Evolutionary conservation across 768 basidiomycete genomes (phyloP).

Genomic region (Naganishia friedmannii): DNA sequence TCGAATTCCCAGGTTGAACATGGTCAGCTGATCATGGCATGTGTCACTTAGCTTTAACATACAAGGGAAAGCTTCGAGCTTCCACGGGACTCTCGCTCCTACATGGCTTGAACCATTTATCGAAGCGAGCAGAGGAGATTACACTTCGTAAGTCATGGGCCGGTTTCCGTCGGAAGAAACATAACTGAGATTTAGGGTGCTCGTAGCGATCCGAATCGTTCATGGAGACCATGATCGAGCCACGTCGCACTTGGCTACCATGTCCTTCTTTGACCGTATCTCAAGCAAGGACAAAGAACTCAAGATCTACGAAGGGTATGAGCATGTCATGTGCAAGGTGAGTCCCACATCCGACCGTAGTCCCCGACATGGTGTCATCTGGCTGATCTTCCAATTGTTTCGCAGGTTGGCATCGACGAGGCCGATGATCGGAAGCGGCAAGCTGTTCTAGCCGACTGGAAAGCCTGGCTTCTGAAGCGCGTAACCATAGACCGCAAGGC

Average conservation of each 20-base stretch:
- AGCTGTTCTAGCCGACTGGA: constrained; percentile 50
- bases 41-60: constrained; percentile 44
- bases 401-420: constrained; percentile 46
- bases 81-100: constrained; percentile 51
- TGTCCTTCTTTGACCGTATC: constrained; percentile 46
- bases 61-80: constrained; percentile 51
- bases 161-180: not conserved
- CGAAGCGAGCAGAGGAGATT: constrained; percentile 44
- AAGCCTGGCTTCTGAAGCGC: constrained; percentile 48
- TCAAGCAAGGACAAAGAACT: constrained; percentile 50
- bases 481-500: constrained; percentile 14
- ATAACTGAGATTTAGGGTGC: not conserved
- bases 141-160: constrained; percentile 41
- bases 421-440: constrained; percentile 52
- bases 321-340: constrained; percentile 52
- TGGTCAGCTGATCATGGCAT: not conserved
- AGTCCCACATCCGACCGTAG: not conserved
- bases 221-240: constrained; percentile 52
- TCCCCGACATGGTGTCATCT: not conserved
- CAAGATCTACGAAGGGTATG: constrained; percentile 53
- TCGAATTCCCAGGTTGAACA: not conserved
- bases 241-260: constrained; percentile 46
- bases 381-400: too few species aligned
- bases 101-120: constrained; percentile 46
- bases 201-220: constrained; percentile 50